Base-by-base conservation (phyloP, 2,329 filamentous ascomycete genomes). In the Colletotrichum acutatum region DNA sequence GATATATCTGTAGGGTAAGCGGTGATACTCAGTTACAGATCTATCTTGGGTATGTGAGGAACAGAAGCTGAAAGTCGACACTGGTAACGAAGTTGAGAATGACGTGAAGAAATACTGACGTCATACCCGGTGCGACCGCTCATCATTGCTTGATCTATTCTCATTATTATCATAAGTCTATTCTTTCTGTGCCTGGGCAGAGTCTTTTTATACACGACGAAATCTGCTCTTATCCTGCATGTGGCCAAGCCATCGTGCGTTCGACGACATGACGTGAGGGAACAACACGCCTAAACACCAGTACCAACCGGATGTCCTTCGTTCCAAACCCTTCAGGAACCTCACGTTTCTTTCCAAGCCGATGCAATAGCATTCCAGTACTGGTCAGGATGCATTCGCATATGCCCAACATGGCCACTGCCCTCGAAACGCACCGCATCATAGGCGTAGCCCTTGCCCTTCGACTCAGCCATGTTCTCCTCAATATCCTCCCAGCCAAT, bases 371-470 rank as follows among this genome's bases (percentile, higher is more conserved):
- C 79, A 1, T 75, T 77, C 91, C 90, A 93, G 77, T 93, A 93
- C 78, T 86, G 83, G 37, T 84, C 84, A 1, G 87, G 86, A 68
- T 90, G 86, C 79, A 85, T 81, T 22, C 87, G 83, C 82, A 92
- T 87, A 77, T 92, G 90, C 1, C 88, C 89, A 22, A 91, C 90
- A 79, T 93, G 91, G 1, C 85, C 82, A 62, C 87, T 90, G 4
- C 86, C 87, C 62, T 89, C 84, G 74, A 93, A 93, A 34, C 86
- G 76, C 70, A 89, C 87, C 24, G 84, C 81, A 1, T 84, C 81
- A 1, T 87, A 85, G 26, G 78, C 77, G 75, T 87, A 91, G 0
- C 90, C 90, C 66, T 83, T 82, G 14, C 78, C 76, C 71, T 78
- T 82, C 1, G 89, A 86, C 46, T 84, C 79, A 2, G 85, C 84